phyloP scores from a whole-genome alignment of 306 rosid species.

The Medicago lupulina region DNA sequence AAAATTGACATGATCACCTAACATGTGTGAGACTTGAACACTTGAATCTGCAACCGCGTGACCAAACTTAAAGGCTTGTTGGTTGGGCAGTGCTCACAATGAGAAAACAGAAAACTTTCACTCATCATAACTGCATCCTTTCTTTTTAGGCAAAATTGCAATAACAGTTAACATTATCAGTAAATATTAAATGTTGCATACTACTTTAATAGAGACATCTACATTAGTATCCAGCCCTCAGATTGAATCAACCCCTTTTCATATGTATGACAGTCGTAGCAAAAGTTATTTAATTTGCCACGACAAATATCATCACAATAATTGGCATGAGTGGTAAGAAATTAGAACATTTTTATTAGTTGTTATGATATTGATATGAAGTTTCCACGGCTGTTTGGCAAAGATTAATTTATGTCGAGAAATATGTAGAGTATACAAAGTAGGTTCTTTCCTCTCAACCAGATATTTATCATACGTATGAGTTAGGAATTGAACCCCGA shows the following conservation, averaged over 20 bases:
- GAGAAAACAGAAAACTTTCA: not conserved
- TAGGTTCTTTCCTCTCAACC: too few relatives aligned
- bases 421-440: too few relatives aligned
- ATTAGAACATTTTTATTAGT: too few relatives aligned
- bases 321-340: not conserved
- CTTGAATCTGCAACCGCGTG: not conserved
- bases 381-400: too few relatives aligned
- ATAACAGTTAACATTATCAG: not conserved
- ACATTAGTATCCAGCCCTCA: not conserved
- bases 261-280: constrained; percentile 5
- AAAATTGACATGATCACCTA: too few relatives aligned
- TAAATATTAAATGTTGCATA: not conserved
- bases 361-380: too few relatives aligned
- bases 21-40: not conserved
- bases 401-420: too few relatives aligned
- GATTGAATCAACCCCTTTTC: not conserved
- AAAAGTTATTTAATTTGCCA: constrained; percentile 33
- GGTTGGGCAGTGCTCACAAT: not conserved
- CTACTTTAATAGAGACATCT: not conserved
- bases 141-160: not conserved
- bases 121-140: not conserved
- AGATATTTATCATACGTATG: too few relatives aligned
- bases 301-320: constrained; percentile 15
- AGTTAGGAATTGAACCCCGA: too few relatives aligned
- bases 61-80: not conserved